Percentiles rank a stretch among this genome's conserved stretches.
Evolutionary conservation across 2,329 filamentous ascomycete species (phyloP).

Genomic region (Trichophyton benhamiae): DNA sequence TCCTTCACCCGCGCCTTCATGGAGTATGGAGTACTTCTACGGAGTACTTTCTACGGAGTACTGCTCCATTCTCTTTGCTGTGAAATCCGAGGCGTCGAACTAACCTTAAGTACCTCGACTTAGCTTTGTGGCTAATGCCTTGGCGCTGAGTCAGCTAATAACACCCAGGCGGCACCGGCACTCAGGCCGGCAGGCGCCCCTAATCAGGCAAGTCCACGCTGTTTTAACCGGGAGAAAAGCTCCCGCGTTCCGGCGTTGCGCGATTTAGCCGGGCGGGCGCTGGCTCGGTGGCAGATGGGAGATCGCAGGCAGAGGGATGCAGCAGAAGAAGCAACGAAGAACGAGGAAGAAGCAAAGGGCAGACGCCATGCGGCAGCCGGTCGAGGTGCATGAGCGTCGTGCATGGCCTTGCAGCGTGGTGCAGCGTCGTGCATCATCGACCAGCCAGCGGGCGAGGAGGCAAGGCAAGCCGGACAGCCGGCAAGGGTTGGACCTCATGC

Average conservation of each 20-base stretch:
- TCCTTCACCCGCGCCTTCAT: background rate
- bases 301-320: no score
- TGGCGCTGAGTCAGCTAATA: background rate
- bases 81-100: no score
- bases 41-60: no score
- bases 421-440: background rate
- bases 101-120: background rate
- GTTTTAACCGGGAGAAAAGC: background rate
- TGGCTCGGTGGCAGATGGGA: no score
- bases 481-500: background rate
- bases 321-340: no score
- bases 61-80: no score
- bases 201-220: conserved; percentile 2
- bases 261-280: background rate
- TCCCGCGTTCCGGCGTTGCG: background rate
- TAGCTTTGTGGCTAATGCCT: background rate
- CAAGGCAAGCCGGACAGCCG: background rate
- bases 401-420: background rate
- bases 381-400: background rate
- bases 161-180: no score
- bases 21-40: background rate
- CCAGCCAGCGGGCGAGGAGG: background rate
- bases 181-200: background rate
- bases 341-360: no score
- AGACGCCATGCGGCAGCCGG: no score